phyloP scores from a whole-genome alignment of 2,329 filamentous ascomycete species.

The Lithohypha guttulata region DNA sequence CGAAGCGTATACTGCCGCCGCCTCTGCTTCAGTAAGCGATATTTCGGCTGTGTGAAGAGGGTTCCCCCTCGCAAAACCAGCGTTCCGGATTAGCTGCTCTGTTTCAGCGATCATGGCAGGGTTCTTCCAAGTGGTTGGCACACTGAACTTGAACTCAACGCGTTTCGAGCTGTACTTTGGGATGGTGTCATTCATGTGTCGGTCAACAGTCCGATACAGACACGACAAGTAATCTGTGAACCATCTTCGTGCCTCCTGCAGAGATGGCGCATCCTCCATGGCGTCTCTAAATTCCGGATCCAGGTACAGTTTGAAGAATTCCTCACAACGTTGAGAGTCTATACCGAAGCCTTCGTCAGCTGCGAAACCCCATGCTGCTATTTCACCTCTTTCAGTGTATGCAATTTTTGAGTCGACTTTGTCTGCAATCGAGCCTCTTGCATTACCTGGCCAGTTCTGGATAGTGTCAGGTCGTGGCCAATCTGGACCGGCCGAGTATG shows the following conservation, averaged over 20 bases:
- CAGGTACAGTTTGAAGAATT: conserved; percentile 25
- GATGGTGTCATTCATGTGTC: conserved; percentile 14
- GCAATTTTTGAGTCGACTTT: conserved; percentile 54
- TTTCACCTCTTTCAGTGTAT: conserved; percentile 16
- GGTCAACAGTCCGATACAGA: conserved; percentile 19
- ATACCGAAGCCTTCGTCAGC: conserved; percentile 19
- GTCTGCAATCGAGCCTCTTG: conserved; percentile 95
- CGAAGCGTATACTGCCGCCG: conserved; percentile 37
- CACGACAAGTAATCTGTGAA: conserved; percentile 21
- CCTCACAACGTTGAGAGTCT: conserved; percentile 13
- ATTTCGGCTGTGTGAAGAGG: conserved; percentile 28
- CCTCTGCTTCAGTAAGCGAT: conserved; percentile 40
- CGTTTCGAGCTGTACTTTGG: conserved; percentile 13
- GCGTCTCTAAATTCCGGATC: conserved; percentile 20
- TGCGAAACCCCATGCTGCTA: conserved; percentile 23
- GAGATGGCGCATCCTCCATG: conserved; percentile 14
- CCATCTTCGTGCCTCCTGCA: conserved; percentile 15
- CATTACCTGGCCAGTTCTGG: conserved; percentile 27
- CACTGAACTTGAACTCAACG: conserved; percentile 28
- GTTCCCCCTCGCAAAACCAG: conserved; percentile 22
- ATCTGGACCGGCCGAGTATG: conserved; percentile 27
- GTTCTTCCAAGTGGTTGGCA: conserved; percentile 27
- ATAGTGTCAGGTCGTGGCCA: conserved; percentile 27
- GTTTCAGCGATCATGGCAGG: conserved; percentile 24
- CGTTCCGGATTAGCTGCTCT: conserved; percentile 17